These are phyloP conservation scores for Gentiana macrophylla DNA, from an alignment of 257 asterid genomes.

Conservation along the genomic window DNA sequence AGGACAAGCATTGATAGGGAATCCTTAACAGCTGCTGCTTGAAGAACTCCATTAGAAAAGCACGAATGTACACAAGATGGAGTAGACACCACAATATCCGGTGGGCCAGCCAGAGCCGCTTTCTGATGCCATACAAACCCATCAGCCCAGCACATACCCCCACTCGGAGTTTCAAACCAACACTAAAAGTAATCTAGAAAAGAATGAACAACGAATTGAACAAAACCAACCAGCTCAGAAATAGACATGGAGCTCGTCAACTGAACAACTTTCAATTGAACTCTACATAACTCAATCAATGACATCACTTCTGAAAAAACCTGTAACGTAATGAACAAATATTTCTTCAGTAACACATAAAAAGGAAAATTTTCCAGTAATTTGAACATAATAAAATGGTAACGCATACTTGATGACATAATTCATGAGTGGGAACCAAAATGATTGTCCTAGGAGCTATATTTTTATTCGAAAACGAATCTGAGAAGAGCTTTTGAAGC, in stretches of 20 bases:
- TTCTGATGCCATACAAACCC: slow-evolving; percentile 28
- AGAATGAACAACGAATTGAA: not conserved
- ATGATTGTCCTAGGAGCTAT: slow-evolving; percentile 59
- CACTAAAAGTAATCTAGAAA: not conserved
- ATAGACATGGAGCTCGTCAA: slow-evolving; percentile 63
- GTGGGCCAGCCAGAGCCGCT: slow-evolving; percentile 70
- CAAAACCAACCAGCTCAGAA: slow-evolving; percentile 62
- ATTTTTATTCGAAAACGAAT: slow-evolving; percentile 32
- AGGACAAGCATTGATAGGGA: slow-evolving; percentile 81
- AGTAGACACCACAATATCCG: slow-evolving; percentile 73
- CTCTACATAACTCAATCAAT: slow-evolving; percentile 70
- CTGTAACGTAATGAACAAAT: slow-evolving; percentile 25
- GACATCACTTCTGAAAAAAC: slow-evolving; percentile 57
- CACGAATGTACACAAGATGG: slow-evolving; percentile 80
- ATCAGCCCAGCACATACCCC: not conserved
- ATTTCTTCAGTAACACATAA: not conserved
- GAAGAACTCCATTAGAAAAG: slow-evolving; percentile 46
- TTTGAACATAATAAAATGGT: not conserved
- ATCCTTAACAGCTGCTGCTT: slow-evolving; percentile 57
- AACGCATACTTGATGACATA: slow-evolving; percentile 65
- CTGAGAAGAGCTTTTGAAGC: slow-evolving; percentile 78
- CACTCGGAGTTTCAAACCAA: not conserved
- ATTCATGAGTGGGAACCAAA: slow-evolving; percentile 88
- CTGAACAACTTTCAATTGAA: slow-evolving; percentile 63
- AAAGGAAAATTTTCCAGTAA: not conserved